Evolutionary conservation across 2,329 filamentous ascomycete species (phyloP), one percentile per base, ranked within the genome.

Genomic region (Alternaria hordeiaustralica): DNA sequence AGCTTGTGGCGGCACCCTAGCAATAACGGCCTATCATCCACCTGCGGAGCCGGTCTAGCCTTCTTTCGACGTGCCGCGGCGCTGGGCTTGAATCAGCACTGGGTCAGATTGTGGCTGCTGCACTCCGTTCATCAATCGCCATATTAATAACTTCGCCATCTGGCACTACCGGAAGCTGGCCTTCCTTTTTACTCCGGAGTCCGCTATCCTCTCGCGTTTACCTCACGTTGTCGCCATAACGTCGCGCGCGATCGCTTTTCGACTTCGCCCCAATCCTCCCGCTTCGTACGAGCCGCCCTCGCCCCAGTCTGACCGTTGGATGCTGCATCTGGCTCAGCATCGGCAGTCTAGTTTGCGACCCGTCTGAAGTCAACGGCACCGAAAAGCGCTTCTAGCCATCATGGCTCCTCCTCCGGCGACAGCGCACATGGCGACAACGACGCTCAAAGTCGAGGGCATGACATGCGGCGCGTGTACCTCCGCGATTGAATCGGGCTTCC

Each of bases 401-500:
- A 79, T 78, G 75, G 73, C 75, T 43, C 69, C 73, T 58, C 58
- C 66, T 25, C 23, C 69, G 33, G 47, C 71, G n/a, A 68, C 55
- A 33, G 68, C 86, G 64, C 78, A 79, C 59, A 91, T 96, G 89
- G 93, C 93, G 43, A 97, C 92, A 12, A 98, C 96, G 30, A 97
- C 94, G 20, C 83, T 99, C 64, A 92, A 91, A 75, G 91, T 99
- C 44, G 93, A 92, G 70, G 96, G 96, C 71, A 99, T 87, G 84
- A 87, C 86, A 68, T 99, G 96, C 82, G 94, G 95, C 77, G 91
- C 95, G 71, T 99, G 96, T 79, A 97, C 95, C 26, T 96, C 94
- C 47, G 91, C 96, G n/a, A 91, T 99, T 71, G 95, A 98, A 85
- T 88, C 91, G 63, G 96, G 92, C 70, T 97, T 99, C 82, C 91